Evolutionary conservation across 2,329 filamentous ascomycete genomes (phyloP), one percentile per base, ranked within the genome.

Genomic region (Penicillium sp.): DNA sequence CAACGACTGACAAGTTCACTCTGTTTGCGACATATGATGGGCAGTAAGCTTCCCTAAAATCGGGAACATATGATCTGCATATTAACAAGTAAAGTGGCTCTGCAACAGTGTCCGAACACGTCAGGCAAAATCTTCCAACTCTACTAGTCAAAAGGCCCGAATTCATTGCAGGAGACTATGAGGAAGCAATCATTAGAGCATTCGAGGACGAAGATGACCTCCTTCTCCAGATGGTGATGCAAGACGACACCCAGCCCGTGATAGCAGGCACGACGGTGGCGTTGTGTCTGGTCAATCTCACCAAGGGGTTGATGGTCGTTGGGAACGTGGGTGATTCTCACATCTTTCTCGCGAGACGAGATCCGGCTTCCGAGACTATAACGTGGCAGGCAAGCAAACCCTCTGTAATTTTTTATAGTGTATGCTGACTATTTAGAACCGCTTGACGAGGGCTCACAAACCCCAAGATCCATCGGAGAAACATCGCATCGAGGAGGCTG

Each of bases 301-400:
- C 64, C 2, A 61, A 62, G 50, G 68, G 68, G 4, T 62, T 72
- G 16, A 46, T 71, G 53, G 52, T 71, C 3, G 65, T 70, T 42
- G 68, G 65, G 21, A 72, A 71, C 50, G 60, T 72, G 9, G 70
- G 70, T 12, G 70, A 72, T 58, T 71, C 70, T 47, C 69, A 71
- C 62, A 67, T 70, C 48, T 62, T 71, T 21, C 52, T 72, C 20
- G 70, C 66, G 3, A 66, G 71, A 56, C 63, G 65, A n/a, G 64
- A 66, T 49, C 61, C 59, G n/a, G 59, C 55, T 47, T 65, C 63
- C 12, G 65, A 69, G 7, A 57, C 53, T 30, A 63, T 68, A 43
- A 67, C 62, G 55, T 54, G 50, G 50, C 51, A 58, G 51, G 56
- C 54, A 33, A 21, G 5, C 12, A 14, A 21, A n/a, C 21, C 3